phyloP scores from a whole-genome alignment of 371 early-diverging fungal genomes.

The Cladochytrium tenue region DNA sequence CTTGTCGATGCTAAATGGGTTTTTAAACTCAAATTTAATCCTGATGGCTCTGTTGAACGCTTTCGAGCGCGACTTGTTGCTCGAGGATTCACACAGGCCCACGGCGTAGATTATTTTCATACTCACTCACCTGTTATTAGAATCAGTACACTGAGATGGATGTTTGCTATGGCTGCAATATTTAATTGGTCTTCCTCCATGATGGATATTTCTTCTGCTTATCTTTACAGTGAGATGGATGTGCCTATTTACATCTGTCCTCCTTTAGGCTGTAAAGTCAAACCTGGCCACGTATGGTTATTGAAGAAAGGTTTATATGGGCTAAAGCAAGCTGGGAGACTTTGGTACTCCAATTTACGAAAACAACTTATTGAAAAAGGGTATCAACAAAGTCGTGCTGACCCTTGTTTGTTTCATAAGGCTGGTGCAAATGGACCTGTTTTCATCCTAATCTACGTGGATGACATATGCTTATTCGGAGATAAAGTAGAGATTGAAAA shows the following conservation, averaged over 20 bases:
- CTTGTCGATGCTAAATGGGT: constrained; percentile 36
- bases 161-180: constrained; percentile 13
- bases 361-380: constrained; percentile 1
- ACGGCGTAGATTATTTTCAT: constrained; percentile 31
- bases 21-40: constrained; percentile 31
- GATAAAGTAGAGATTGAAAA: background rate
- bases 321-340: constrained; percentile 23
- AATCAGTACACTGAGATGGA: constrained; percentile 8
- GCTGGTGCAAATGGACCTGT: background rate
- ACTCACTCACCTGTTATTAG: constrained; percentile 35
- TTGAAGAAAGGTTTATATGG: constrained; percentile 21
- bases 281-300: background rate
- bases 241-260: constrained; percentile 3
- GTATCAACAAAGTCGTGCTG: constrained; percentile 11
- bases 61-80: constrained; percentile 39
- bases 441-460: constrained; percentile 22
- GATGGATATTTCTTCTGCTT: constrained; percentile 13
- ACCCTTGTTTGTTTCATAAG: constrained; percentile 19
- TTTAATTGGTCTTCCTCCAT: background rate
- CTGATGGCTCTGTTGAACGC: constrained; percentile 26
- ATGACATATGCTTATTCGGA: constrained; percentile 20
- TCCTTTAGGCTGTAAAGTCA: background rate
- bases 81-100: constrained; percentile 29
- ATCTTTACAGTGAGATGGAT: constrained; percentile 16
- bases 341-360: constrained; percentile 20